A percentile compares a stretch with the other conserved stretches of the same genome.
These are phyloP conservation scores for Colletotrichum gigasporum DNA, from an alignment of 2,329 filamentous ascomycete species.

Conservation along the genomic window DNA sequence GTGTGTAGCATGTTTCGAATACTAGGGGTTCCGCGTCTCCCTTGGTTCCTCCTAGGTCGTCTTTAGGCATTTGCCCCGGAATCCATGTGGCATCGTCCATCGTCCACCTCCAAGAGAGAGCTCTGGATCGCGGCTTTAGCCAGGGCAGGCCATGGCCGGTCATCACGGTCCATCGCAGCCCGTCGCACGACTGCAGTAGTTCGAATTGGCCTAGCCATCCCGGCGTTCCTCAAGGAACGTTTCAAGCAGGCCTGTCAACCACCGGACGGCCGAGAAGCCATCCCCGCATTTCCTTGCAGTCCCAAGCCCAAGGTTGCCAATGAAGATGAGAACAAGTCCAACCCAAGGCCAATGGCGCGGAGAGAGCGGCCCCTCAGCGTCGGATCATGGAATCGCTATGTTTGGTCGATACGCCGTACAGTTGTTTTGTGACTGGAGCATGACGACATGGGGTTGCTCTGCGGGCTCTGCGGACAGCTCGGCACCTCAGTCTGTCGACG, in stretches of 20 bases:
- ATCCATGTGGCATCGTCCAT: background rate
- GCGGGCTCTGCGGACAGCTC: too few relatives aligned
- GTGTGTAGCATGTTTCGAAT: conserved; percentile 27
- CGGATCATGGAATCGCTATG: background rate
- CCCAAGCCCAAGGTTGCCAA: background rate
- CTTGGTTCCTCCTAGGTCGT: conserved; percentile 13
- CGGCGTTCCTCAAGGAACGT: conserved; percentile 13
- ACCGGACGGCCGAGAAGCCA: conserved; percentile 9
- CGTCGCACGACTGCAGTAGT: background rate
- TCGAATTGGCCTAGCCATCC: conserved; percentile 19
- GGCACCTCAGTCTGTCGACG: background rate
- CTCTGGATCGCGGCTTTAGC: conserved; percentile 5
- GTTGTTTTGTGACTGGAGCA: background rate
- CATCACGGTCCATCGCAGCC: background rate
- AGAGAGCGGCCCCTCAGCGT: background rate
- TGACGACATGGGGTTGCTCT: too few relatives aligned
- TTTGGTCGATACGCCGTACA: background rate
- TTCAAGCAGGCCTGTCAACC: conserved; percentile 18
- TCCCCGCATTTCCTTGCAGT: conserved; percentile 19
- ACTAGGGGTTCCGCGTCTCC: conserved; percentile 21
- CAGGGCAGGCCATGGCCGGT: background rate
- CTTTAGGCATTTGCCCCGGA: too few relatives aligned
- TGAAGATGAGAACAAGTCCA: background rate
- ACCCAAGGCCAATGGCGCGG: background rate
- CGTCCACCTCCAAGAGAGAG: conserved; percentile 4